Evolutionary conservation across 2,329 filamentous ascomycete species (phyloP).

Genomic region (Microdochium nivale): DNA sequence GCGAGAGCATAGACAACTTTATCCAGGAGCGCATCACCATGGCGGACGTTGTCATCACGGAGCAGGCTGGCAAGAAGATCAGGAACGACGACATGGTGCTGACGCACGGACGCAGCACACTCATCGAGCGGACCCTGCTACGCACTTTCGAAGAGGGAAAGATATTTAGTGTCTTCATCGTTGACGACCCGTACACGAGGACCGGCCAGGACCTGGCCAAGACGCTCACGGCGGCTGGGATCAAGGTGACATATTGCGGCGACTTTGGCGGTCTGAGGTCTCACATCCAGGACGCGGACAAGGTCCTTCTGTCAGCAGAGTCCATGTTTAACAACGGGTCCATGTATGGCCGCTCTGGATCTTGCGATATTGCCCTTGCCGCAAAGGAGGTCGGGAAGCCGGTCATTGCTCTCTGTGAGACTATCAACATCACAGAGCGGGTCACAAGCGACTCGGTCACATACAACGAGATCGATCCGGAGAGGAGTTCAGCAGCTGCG

Average conservation of each 20-base stretch:
- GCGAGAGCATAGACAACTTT: conserved; percentile 78
- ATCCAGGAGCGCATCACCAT: conserved; percentile 84
- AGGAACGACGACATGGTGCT: conserved; percentile 72
- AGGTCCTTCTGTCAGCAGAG: conserved; percentile 79
- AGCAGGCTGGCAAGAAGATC: conserved; percentile 68
- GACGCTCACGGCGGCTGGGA: conserved; percentile 55
- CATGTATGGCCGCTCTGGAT: conserved; percentile 81
- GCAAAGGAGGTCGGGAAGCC: conserved; percentile 68
- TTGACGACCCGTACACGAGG: conserved; percentile 58
- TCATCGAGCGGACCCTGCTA: conserved; percentile 76
- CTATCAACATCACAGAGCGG: conserved; percentile 81
- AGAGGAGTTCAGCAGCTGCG: conserved; percentile 47
- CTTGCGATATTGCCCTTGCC: conserved; percentile 76
- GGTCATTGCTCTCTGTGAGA: conserved; percentile 87
- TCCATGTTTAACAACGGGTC: conserved; percentile 93
- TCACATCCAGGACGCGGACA: conserved; percentile 57
- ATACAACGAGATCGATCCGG: conserved; percentile 82
- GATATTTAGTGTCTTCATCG: conserved; percentile 73
- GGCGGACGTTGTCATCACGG: conserved; percentile 78
- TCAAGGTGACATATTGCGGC: conserved; percentile 74
- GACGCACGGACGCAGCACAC: conserved; percentile 77
- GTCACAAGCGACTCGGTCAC: conserved; percentile 89
- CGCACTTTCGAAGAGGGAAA: conserved; percentile 62
- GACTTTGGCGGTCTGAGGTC: conserved; percentile 67
- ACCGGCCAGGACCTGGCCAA: conserved; percentile 55